Percentiles rank a stretch among this genome's conserved stretches.
Conservation (phyloP, 1,284 basidiomycete genomes). For the Grifola frondosa region DNA sequence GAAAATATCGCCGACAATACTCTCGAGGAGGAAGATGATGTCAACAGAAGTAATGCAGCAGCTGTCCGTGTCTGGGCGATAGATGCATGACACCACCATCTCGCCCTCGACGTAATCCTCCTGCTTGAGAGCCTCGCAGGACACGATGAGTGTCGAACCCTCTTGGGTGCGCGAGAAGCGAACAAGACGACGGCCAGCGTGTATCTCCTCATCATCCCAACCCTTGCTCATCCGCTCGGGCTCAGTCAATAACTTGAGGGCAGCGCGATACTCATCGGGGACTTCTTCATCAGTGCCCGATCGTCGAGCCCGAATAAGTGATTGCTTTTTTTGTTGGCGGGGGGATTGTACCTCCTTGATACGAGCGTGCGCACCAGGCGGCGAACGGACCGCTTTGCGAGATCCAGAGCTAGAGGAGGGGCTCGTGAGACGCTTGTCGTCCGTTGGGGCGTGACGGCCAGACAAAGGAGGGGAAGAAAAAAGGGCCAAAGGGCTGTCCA, state of each 20-base stretch:
- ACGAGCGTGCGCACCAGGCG: conserved; percentile 18
- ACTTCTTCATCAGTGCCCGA: conserved; percentile 32
- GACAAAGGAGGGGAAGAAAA: not conserved
- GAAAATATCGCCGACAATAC: conserved; percentile 81
- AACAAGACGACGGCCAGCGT: conserved; percentile 68
- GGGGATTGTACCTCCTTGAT: conserved; percentile 13
- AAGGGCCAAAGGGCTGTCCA: conserved; percentile 1
- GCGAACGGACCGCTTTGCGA: conserved; percentile 38
- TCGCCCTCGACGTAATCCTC: conserved; percentile 56
- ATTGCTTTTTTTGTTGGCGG: conserved; percentile 26
- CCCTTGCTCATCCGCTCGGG: conserved; percentile 50
- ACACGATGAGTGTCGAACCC: conserved; percentile 59
- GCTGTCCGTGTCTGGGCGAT: conserved; percentile 72
- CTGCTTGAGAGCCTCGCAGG: conserved; percentile 60
- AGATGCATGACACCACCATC: conserved; percentile 87
- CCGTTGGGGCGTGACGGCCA: conserved; percentile 3
- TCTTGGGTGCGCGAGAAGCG: conserved; percentile 65
- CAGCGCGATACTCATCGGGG: conserved; percentile 44
- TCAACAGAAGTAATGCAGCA: conserved; percentile 95
- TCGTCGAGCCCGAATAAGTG: conserved; percentile 39
- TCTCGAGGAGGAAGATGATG: conserved; percentile 90
- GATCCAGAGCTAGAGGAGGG: not conserved
- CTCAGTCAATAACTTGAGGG: conserved; percentile 56
- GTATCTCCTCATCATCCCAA: conserved; percentile 59
- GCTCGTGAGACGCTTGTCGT: not conserved